phyloP scores from a whole-genome alignment of 2,329 filamentous ascomycete genomes.

The Ascomycota sp. region DNA sequence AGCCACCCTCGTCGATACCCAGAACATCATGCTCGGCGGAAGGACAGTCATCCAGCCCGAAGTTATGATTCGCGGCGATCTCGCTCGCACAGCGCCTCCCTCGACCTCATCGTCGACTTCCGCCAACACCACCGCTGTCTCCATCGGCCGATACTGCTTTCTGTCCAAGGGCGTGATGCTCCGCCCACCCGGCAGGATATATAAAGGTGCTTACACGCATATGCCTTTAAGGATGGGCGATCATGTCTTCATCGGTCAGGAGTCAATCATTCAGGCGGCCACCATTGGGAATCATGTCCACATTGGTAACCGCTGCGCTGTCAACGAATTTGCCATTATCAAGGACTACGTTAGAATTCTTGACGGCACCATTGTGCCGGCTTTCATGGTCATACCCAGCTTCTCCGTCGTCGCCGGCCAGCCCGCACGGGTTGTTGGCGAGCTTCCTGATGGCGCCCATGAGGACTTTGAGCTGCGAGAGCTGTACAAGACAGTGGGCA shows the following conservation, averaged over 20 bases:
- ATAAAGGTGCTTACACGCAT: conserved; percentile 57
- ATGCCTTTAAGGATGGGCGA: conserved; percentile 84
- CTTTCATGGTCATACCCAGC: conserved; percentile 78
- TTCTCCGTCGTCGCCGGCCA: conserved; percentile 76
- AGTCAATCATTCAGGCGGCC: conserved; percentile 59
- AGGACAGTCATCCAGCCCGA: conserved; percentile 91
- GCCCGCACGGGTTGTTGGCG: conserved; percentile 59
- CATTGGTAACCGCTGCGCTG: conserved; percentile 52
- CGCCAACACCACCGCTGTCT: conserved; percentile 44
- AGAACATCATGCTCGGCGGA: conserved; percentile 92
- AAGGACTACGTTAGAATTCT: conserved; percentile 83
- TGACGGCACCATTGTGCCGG: conserved; percentile 62
- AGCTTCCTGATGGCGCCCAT: conserved; percentile 49
- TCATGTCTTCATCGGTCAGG: conserved; percentile 70
- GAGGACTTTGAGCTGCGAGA: conserved; percentile 42
- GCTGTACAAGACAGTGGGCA: conserved; percentile 40
- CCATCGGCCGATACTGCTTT: conserved; percentile 80
- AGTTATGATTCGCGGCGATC: conserved; percentile 79
- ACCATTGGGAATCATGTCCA: conserved; percentile 67
- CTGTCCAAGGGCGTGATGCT: conserved; percentile 58
- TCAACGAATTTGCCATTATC: conserved; percentile 74
- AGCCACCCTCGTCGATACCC: conserved; percentile 76
- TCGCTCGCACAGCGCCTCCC: conserved; percentile 35
- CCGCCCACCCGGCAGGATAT: conserved; percentile 61
- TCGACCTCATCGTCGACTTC: conserved; percentile 18